A percentile compares a stretch with the other conserved stretches of the same genome.
Evolutionary conservation across 2,329 filamentous ascomycete species (phyloP).

Genomic region (Claviceps fusiformis): DNA sequence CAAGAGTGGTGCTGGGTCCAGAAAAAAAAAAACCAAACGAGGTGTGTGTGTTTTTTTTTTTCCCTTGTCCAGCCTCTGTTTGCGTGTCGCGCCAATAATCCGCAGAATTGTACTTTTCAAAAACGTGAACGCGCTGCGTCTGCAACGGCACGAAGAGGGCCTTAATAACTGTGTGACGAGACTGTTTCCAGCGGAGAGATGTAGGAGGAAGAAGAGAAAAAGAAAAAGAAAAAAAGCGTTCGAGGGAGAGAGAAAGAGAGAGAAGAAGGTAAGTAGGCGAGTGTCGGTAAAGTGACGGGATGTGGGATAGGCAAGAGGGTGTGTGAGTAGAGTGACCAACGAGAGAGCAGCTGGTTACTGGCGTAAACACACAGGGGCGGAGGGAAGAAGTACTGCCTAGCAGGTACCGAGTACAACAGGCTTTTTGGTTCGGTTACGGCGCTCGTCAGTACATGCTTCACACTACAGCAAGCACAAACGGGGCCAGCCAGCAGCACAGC

Average conservation of each 20-base stretch:
- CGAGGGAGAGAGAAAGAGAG: conserved; percentile 12
- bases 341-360: conserved; percentile 4
- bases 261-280: conserved; percentile 5
- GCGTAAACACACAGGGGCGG: conserved; percentile 6
- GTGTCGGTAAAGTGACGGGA: conserved; percentile 10
- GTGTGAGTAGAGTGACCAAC: conserved; percentile 10
- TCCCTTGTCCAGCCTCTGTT: conserved; percentile 5
- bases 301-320: conserved; percentile 9
- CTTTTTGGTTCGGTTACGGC: not conserved
- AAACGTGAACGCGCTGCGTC: conserved; percentile 9
- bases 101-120: conserved; percentile 4
- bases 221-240: conserved; percentile 11
- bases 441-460: not conserved
- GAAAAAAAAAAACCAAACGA: conserved; percentile 10
- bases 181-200: conserved; percentile 4
- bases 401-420: not conserved
- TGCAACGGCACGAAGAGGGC: conserved; percentile 1
- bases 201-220: conserved; percentile 11
- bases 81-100: conserved; percentile 7
- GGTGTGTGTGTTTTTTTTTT: conserved; percentile 8
- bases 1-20: conserved; percentile 11
- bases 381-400: not conserved
- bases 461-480: too few species aligned
- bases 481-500: not conserved
- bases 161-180: conserved; percentile 4